phyloP scores from a whole-genome alignment of 257 asterid species.

The Scutellaria minor region DNA sequence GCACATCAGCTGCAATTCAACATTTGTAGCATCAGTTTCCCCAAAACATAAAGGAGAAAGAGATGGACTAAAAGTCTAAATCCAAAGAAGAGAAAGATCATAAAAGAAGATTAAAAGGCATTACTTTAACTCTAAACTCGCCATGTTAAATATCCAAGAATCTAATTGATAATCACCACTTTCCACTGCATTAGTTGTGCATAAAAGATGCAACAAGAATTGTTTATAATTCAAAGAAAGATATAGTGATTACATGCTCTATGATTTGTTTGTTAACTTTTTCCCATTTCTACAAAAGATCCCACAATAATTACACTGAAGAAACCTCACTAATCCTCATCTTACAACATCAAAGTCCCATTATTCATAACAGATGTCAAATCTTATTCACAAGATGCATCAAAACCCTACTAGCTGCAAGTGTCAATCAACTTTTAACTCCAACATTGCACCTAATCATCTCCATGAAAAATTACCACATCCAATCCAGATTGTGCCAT shows the following conservation, averaged over 20 bases:
- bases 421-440: not conserved
- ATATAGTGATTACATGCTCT: no score
- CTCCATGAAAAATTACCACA: no score
- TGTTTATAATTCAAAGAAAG: not conserved
- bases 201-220: not conserved
- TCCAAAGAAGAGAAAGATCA: constrained; percentile 1
- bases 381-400: not conserved
- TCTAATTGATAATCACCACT: not conserved
- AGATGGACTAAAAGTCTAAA: not conserved
- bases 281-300: not conserved
- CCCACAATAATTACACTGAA: not conserved
- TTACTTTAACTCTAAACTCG: not conserved
- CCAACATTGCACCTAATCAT: constrained; percentile 11
- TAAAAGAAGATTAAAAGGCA: constrained; percentile 2
- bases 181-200: no score
- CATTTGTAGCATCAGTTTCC: constrained; percentile 33
- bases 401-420: constrained; percentile 2
- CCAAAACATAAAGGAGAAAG: constrained; percentile 24
- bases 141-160: not conserved
- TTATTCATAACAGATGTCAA: not conserved
- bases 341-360: not conserved
- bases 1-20: constrained; percentile 76
- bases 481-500: not conserved
- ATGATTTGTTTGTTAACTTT: not conserved
- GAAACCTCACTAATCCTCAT: constrained; percentile 23